Percentiles rank a stretch among this genome's conserved stretches.
Evolutionary conservation across 2,329 filamentous ascomycete genomes (phyloP).

Genomic region (Penicillium fuscoglaucum): DNA sequence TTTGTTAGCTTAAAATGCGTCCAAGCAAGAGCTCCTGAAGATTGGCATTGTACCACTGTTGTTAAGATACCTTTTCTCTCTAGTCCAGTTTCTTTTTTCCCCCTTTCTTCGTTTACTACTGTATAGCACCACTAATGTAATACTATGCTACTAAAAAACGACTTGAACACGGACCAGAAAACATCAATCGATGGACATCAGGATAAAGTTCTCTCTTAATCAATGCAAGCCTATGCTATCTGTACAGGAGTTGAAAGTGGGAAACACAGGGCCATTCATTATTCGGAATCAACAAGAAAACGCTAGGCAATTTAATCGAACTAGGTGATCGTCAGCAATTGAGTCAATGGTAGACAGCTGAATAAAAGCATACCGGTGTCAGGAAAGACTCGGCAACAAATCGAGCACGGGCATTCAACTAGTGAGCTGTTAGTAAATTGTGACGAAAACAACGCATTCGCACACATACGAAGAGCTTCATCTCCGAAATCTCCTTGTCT

Average conservation of each 20-base stretch:
- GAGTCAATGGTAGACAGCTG: not conserved
- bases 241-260: constrained; percentile 23
- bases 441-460: not conserved
- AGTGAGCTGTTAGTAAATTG: constrained; percentile 8
- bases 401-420: constrained; percentile 94
- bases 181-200: constrained; percentile 4
- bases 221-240: constrained; percentile 28
- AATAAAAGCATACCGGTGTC: constrained; percentile 67
- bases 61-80: not conserved
- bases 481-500: constrained; percentile 99
- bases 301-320: constrained; percentile 34
- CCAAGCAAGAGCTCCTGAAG: not conserved
- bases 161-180: not conserved
- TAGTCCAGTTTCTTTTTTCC: not conserved
- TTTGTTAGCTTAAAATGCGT: not conserved
- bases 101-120: not conserved
- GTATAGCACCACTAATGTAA: too few species aligned
- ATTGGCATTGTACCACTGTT: not conserved
- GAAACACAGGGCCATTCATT: constrained; percentile 22
- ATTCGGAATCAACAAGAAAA: constrained; percentile 21
- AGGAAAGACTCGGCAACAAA: constrained; percentile 98
- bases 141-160: not conserved
- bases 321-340: constrained; percentile 18
- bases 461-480: constrained; percentile 94
- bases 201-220: constrained; percentile 14